Conservation (phyloP, 1,139 yeast genomes). For the Trichomonascaceae sp. region DNA sequence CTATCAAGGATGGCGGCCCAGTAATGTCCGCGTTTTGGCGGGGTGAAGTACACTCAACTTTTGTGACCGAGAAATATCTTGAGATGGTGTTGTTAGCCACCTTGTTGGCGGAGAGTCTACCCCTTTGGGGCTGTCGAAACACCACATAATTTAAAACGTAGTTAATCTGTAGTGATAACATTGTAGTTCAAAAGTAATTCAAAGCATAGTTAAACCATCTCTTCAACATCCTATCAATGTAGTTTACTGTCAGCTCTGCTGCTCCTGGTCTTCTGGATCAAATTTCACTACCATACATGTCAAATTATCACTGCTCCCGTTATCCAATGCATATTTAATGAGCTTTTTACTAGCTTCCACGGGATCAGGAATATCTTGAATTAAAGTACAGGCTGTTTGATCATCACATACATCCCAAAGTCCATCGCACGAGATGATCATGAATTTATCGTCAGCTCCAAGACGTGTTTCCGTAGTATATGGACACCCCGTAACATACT, state of each 20-base stretch:
- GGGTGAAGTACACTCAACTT: no score
- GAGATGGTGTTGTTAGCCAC: no score
- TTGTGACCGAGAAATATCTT: no score
- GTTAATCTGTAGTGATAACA: not conserved
- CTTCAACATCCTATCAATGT: not conserved
- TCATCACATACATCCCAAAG: constrained; percentile 90
- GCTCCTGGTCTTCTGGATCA: constrained; percentile 31
- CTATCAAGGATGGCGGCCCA: no score
- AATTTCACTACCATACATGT: constrained; percentile 83
- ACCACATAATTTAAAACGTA: not conserved
- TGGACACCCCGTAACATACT: constrained; percentile 82
- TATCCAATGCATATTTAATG: constrained; percentile 71
- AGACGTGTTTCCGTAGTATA: constrained; percentile 86
- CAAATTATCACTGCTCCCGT: constrained; percentile 83
- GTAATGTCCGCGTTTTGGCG: no score
- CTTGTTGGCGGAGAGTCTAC: no score
- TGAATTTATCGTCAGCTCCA: constrained; percentile 64
- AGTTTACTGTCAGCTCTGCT: not conserved
- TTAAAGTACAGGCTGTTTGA: constrained; percentile 68
- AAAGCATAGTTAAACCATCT: no score
- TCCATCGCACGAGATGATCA: constrained; percentile 91
- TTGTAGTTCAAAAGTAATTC: no score
- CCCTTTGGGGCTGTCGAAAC: no score
- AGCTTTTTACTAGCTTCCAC: constrained; percentile 61
- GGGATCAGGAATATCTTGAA: constrained; percentile 51